Base-by-base conservation (phyloP, 116 monocot genomes). In the Papilionanthe hybrid region DNA sequence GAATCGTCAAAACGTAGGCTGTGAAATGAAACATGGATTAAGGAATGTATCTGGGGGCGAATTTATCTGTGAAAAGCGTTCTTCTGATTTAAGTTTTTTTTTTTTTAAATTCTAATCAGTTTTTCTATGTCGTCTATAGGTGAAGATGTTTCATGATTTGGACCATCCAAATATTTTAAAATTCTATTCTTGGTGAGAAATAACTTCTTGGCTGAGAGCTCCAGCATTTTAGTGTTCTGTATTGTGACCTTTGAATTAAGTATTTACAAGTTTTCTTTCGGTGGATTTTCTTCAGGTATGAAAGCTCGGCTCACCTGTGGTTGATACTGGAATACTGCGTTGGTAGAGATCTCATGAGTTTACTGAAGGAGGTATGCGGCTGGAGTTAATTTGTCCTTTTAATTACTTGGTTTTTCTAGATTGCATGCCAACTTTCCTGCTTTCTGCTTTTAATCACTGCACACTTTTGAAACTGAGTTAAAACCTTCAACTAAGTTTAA, bases 301-400 rank as follows among this genome's bases (percentile, higher is more conserved):
- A 99, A 77, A 95, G 95, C 65, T 94, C 94, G 45, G 99, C 93
- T 32, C 95, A 99, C 78, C 85, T 99, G 49, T 99, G 99, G 99
- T 65, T 99, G 76, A 87, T 99, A 49, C 79, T 99, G 83, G 99
- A 99, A 68, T 99, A 99, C 72, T 99, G 99, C 71, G 99, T 95
- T 78, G 99, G 99, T 83, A 94, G 99, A 27, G 91, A 95, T 78
- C 89, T 99, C 42, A 86, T 91, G 90, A 86, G 80, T 55, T 83
- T 99, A 66, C 71, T 99, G 47, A 67, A 57, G 29, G 93, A 93
- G 91, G 99, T 99, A 85, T 29, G 50, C 25, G 43, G 49, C 27
- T 25, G 50, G 50, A 50, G 22, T 28, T 75, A 47, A 47, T 50
- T 44, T 9, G 23, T 75, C 42, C 27, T 1, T 4, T 0, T 25